These are phyloP conservation scores for Yamadazyma blattariae DNA, from an alignment of 1,139 yeast genomes.

Conservation along the genomic window DNA sequence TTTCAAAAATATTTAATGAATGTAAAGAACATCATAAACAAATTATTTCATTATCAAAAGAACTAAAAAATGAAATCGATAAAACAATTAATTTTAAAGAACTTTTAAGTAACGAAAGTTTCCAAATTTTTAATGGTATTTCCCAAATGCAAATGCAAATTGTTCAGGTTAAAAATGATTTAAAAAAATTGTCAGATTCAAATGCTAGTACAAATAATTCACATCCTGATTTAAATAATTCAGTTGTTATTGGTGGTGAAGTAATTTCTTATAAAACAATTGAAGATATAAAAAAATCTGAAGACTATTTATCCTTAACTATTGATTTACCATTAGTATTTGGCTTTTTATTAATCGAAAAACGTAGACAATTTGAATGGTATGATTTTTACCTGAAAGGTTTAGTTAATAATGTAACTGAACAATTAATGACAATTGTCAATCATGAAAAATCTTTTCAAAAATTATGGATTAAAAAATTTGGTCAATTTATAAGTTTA, in stretches of 20 bases:
- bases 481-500: conserved; percentile 45
- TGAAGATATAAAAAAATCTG: conserved; percentile 33
- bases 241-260: not conserved
- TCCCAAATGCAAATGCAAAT: conserved; percentile 41
- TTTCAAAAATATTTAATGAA: not conserved
- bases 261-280: conserved; percentile 21
- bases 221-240: not conserved
- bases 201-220: not conserved
- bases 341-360: conserved; percentile 74
- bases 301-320: conserved; percentile 50
- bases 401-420: conserved; percentile 51
- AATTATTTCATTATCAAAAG: not conserved
- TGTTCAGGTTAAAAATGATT: conserved; percentile 32
- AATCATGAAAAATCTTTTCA: conserved; percentile 60
- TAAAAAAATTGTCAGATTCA: conserved; percentile 19
- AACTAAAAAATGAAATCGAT: conserved; percentile 1
- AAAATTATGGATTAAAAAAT: conserved; percentile 61
- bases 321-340: conserved; percentile 78
- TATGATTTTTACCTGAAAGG: conserved; percentile 50
- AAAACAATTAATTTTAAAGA: conserved; percentile 21
- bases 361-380: conserved; percentile 70
- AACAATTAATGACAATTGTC: conserved; percentile 55
- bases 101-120: conserved; percentile 22
- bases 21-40: not conserved
- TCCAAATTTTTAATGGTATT: conserved; percentile 27